Evolutionary conservation across 73 alveolate species (phyloP).

Genomic region (Tetrahymena elliotti): DNA sequence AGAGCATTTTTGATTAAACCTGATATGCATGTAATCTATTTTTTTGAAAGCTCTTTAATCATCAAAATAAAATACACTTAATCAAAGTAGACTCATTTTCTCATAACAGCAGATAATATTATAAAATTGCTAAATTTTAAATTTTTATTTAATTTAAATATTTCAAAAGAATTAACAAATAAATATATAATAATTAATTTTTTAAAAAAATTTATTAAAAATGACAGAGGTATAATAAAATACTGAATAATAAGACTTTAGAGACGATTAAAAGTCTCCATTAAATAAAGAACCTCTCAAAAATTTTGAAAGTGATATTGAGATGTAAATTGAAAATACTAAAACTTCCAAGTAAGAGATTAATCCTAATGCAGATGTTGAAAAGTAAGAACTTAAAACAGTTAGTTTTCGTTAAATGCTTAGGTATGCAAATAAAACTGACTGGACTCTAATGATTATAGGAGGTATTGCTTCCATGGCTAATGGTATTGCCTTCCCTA

Average conservation of each 20-base stretch:
- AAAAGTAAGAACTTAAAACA: background rate
- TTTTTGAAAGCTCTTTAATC: background rate
- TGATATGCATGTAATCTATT: background rate
- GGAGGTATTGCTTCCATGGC: conserved; percentile 29
- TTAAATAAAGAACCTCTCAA: background rate
- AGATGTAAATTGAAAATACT: background rate
- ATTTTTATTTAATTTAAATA: too few relatives aligned
- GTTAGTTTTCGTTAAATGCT: background rate
- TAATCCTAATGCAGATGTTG: background rate
- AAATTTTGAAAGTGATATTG: background rate
- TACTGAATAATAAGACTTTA: background rate
- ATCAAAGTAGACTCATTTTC: background rate
- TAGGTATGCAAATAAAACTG: conserved; percentile 35
- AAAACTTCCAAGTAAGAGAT: background rate
- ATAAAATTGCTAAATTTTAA: background rate
- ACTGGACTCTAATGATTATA: conserved; percentile 18
- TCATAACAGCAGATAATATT: too few relatives aligned
- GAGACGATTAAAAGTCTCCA: background rate
- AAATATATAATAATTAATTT: background rate
- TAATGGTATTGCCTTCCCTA: conserved; percentile 28
- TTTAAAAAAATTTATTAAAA: background rate
- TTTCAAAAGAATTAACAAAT: background rate
- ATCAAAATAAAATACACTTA: background rate
- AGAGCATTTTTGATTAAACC: background rate
- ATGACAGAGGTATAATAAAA: background rate